phyloP scores from a whole-genome alignment of 73 alveolate species.

The Paramecium tetraurelia region DNA sequence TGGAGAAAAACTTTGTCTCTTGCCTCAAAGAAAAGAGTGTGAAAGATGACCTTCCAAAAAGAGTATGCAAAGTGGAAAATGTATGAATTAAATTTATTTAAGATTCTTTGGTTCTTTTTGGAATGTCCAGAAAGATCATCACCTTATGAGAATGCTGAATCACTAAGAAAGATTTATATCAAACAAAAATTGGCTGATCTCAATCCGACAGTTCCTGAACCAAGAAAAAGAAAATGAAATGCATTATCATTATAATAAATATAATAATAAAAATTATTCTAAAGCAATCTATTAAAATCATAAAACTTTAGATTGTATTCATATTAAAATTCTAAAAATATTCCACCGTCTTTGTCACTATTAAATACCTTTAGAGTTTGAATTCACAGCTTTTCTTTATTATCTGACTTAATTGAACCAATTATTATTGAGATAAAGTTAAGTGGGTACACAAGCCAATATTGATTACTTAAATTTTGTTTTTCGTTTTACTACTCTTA shows the following conservation, averaged over 20 bases:
- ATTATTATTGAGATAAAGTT: conserved; percentile 49
- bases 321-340: background rate
- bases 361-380: conserved; percentile 29
- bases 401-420: conserved; percentile 57
- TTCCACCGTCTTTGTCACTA: conserved; percentile 55
- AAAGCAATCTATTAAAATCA: background rate
- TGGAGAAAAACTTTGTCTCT: conserved; percentile 52
- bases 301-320: conserved; percentile 12
- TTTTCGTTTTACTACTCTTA: no score
- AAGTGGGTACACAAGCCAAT: conserved; percentile 50
- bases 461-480: conserved; percentile 58
- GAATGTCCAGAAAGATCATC: conserved; percentile 63
- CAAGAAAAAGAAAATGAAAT: conserved; percentile 39
- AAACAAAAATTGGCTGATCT: conserved; percentile 54
- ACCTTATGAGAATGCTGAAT: conserved; percentile 45
- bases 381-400: conserved; percentile 31
- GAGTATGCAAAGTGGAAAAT: conserved; percentile 56
- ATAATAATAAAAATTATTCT: background rate
- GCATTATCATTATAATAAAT: background rate
- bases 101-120: conserved; percentile 62
- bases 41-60: conserved; percentile 52
- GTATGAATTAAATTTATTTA: background rate
- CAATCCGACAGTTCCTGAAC: conserved; percentile 4
- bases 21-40: conserved; percentile 63
- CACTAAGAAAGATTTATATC: conserved; percentile 57